Percentiles rank a stretch among this genome's conserved stretches.
Evolutionary conservation across 1,139 yeast species (phyloP).

Genomic region (Debaryomyces sp.): DNA sequence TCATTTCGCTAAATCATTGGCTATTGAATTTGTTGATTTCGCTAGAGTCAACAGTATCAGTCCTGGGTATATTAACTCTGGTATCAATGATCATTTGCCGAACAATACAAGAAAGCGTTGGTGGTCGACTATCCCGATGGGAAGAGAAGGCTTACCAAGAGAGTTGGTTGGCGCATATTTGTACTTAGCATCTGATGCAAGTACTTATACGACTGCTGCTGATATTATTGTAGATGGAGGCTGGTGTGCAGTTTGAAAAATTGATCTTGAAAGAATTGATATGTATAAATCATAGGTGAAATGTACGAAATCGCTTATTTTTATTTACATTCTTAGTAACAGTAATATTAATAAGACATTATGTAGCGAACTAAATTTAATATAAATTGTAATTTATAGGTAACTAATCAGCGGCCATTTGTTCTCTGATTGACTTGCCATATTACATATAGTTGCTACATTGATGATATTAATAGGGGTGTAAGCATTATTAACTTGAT

Average conservation of each 20-base stretch:
- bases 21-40: constrained; percentile 55
- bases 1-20: constrained; percentile 55
- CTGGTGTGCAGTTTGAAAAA: constrained; percentile 16
- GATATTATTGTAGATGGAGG: constrained; percentile 53
- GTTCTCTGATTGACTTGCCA: too few relatives aligned
- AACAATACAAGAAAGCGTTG: constrained; percentile 22
- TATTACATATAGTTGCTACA: too few relatives aligned
- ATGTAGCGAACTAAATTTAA: too few relatives aligned
- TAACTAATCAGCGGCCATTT: too few relatives aligned
- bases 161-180: constrained; percentile 48
- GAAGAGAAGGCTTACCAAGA: constrained; percentile 42
- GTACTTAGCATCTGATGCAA: constrained; percentile 43
- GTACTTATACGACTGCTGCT: constrained; percentile 48
- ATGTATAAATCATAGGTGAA: too few relatives aligned
- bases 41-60: constrained; percentile 59
- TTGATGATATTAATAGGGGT: too few relatives aligned
- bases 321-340: too few relatives aligned
- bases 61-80: constrained; percentile 57
- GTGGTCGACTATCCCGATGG: constrained; percentile 38
- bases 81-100: constrained; percentile 45
- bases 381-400: too few relatives aligned
- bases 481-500: too few relatives aligned
- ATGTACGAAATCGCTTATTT: too few relatives aligned
- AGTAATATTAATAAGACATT: too few relatives aligned
- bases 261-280: not conserved